Evolutionary conservation across 768 basidiomycete species (phyloP).

Genomic region (Boletus vinaceobasis): DNA sequence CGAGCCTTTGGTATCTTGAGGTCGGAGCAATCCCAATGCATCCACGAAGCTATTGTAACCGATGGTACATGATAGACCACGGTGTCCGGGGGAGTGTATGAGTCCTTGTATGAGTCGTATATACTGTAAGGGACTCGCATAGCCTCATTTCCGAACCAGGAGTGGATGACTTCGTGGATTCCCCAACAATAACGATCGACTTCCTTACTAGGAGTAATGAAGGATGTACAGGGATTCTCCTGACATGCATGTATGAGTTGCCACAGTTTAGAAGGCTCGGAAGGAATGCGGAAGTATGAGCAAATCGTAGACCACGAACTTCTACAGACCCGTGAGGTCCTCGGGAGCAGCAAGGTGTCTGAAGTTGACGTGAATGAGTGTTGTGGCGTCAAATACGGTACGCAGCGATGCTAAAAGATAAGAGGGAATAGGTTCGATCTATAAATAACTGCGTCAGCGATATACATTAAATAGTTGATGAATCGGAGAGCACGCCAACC

Average conservation of each 20-base stretch:
- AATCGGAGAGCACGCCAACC: conserved; percentile 37
- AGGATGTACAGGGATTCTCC: conserved; percentile 90
- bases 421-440: conserved; percentile 84
- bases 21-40: conserved; percentile 57
- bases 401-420: conserved; percentile 92
- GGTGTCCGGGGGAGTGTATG: conserved; percentile 68
- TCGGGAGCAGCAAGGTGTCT: conserved; percentile 77
- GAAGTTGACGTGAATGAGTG: neutral
- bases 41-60: conserved; percentile 72
- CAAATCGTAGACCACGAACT: conserved; percentile 85
- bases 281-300: conserved; percentile 88
- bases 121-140: conserved; percentile 50
- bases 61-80: conserved; percentile 78
- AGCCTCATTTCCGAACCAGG: conserved; percentile 89
- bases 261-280: conserved; percentile 68
- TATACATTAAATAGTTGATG: neutral
- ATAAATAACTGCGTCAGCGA: neutral
- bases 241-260: conserved; percentile 24
- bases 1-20: conserved; percentile 74
- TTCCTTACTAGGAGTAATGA: conserved; percentile 77
- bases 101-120: conserved; percentile 62
- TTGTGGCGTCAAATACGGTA: no score
- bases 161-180: conserved; percentile 79
- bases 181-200: neutral
- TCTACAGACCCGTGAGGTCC: conserved; percentile 68